Evolutionary conservation across 495 filamentous ascomycete genomes (phyloP).

Genomic region (Hyaloscypha finlandica): DNA sequence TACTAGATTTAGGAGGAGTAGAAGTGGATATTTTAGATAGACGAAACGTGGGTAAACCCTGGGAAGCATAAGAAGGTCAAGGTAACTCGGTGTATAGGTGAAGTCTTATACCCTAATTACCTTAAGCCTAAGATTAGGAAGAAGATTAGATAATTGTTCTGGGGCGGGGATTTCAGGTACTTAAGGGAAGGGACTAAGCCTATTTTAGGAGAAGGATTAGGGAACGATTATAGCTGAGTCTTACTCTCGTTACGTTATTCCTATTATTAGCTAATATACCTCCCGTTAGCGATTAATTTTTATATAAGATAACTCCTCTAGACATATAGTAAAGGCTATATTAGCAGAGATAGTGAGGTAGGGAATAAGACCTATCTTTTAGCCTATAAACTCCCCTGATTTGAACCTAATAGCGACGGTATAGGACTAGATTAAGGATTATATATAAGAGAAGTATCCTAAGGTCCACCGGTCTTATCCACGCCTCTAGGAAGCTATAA

Average conservation of each 20-base stretch:
- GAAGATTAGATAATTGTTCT: not conserved
- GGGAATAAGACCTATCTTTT: too few relatives aligned
- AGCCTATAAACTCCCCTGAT: too few relatives aligned
- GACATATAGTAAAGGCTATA: too few relatives aligned
- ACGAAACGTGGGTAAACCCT: constrained; percentile 2
- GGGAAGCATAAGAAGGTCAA: constrained; percentile 2
- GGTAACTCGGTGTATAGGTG: not conserved
- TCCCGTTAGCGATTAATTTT: too few relatives aligned
- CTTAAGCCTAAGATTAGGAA: not conserved
- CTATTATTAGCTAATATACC: constrained; percentile 2
- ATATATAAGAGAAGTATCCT: too few relatives aligned
- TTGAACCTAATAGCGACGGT: too few relatives aligned
- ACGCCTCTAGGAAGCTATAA: too few relatives aligned
- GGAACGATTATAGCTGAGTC: constrained; percentile 30
- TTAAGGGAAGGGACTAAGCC: constrained; percentile 24
- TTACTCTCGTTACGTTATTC: constrained; percentile 30
- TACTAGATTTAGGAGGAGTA: constrained; percentile 4
- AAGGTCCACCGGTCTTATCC: too few relatives aligned
- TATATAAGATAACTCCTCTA: too few relatives aligned
- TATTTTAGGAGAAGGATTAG: constrained; percentile 41
- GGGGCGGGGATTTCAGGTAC: not conserved
- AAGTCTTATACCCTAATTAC: too few relatives aligned
- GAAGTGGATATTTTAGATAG: not conserved
- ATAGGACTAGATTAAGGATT: too few relatives aligned
- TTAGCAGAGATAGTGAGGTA: too few relatives aligned